A percentile compares a stretch with the other conserved stretches of the same genome.
These are phyloP conservation scores for Cyclotella atomus DNA, from an alignment of 108 stramenopile species.

Conservation along the genomic window DNA sequence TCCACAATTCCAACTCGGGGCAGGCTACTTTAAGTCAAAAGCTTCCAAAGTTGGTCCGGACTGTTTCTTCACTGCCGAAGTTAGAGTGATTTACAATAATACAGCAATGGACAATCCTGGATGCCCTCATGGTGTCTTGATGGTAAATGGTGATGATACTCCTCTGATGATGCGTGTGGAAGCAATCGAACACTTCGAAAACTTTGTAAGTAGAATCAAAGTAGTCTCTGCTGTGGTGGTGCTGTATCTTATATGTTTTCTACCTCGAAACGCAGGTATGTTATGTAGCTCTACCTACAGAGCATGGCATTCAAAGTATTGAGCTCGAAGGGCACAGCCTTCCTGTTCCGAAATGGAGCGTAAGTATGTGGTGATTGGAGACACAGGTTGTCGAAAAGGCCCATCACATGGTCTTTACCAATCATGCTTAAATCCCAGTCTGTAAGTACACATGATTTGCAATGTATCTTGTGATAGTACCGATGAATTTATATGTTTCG, in stretches of 20 bases:
- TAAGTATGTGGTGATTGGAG: background rate
- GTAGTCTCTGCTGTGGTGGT: background rate
- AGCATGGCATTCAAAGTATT: constrained; percentile 3
- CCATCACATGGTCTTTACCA: constrained; percentile 8
- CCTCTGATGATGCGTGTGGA: background rate
- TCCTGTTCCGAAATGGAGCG: background rate
- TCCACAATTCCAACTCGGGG: too few species aligned
- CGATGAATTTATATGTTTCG: background rate
- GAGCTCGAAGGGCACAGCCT: background rate
- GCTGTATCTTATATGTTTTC: background rate
- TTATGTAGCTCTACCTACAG: background rate
- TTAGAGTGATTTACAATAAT: constrained; percentile 4
- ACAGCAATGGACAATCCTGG: background rate
- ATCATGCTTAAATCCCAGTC: constrained; percentile 5
- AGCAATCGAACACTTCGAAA: background rate
- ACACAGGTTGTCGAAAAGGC: background rate
- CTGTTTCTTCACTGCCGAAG: too few species aligned
- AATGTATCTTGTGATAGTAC: background rate
- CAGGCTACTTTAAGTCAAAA: too few species aligned
- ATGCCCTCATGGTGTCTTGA: background rate
- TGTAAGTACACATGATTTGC: background rate
- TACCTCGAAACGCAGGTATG: constrained; percentile 1
- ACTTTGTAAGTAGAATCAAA: background rate
- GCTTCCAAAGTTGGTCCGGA: too few species aligned
- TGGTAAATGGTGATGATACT: background rate